Base-by-base conservation (phyloP, 371 early-diverging fungal species). In the Mucor plumbeus region DNA sequence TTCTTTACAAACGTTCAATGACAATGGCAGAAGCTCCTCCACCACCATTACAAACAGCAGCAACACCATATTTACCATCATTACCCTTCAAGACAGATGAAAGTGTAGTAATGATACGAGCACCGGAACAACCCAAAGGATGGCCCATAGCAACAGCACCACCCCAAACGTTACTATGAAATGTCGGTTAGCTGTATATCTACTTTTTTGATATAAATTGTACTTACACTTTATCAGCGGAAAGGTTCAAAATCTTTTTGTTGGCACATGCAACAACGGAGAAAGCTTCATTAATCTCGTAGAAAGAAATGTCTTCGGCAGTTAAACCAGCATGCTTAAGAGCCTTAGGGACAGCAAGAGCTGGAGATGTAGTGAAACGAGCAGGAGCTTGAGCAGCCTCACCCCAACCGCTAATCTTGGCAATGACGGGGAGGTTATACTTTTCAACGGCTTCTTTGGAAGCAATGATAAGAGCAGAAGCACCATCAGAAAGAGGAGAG, bases 261-360 rank as follows among this genome's bases (percentile, higher is more conserved):
- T 98, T 98, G 69, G 95, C 97, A 50, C 95, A 84, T 1, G 93
- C 95, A 17, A 98, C 99, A 7, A 95, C 96, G 1, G 95, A 89
- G 83, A 99, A 99, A 14, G 99, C 99, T 85, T 99, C 99, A 82
- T 99, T 99, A 81, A 99, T 89, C 85, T 99, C 96, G 69, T 89
- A 91, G 70, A 83, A 95, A 34, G 88, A 92, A 38, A 96, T 90
- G 57, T 90, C 91, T 21, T 88, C 74, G 59, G 87, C 80, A 34
- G 85, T 76, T 15, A 86, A 57, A 43, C 89, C 89, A 68, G 96
- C 97, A 34, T 88, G 89, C 69, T 87, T 80, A 65, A 99, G 85
- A 10, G 97, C 97, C 78, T 94, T 94, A 72, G 92, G 96, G 66
- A 98, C 87, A 36, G 99, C 98, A 56, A 95, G 77, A 33, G 96